phyloP scores from a whole-genome alignment of 2,329 filamentous ascomycete genomes.

The Nigrospora osmanthi region DNA sequence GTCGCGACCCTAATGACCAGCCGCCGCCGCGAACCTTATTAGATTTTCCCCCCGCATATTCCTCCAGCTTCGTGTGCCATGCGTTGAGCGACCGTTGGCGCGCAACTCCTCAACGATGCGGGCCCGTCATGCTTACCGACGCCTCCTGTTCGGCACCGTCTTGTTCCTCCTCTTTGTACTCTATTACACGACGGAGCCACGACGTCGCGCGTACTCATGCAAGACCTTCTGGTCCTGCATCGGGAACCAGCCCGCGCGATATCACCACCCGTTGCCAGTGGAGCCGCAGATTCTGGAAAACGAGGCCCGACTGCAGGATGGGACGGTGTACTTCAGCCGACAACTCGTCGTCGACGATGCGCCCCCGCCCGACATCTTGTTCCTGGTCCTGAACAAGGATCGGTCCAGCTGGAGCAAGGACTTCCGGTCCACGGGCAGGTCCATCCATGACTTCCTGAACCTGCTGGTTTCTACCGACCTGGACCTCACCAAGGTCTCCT shows the following conservation, averaged over 20 bases:
- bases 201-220: constrained; percentile 17
- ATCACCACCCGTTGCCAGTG: constrained; percentile 11
- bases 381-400: constrained; percentile 18
- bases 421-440: constrained; percentile 16
- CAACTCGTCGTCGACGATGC: constrained; percentile 9
- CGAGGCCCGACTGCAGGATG: constrained; percentile 15
- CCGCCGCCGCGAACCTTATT: too few relatives aligned
- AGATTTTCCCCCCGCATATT: too few relatives aligned
- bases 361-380: constrained; percentile 10
- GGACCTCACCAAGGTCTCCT: constrained; percentile 14
- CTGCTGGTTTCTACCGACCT: constrained; percentile 16
- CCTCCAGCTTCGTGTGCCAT: too few relatives aligned
- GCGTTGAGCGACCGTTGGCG: too few relatives aligned
- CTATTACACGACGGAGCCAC: constrained; percentile 16
- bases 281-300: constrained; percentile 8
- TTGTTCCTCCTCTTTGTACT: constrained; percentile 12
- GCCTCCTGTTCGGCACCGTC: constrained; percentile 7
- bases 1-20: too few relatives aligned
- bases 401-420: constrained; percentile 17
- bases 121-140: constrained; percentile 1
- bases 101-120: too few relatives aligned
- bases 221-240: constrained; percentile 16
- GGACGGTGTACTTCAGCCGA: constrained; percentile 13
- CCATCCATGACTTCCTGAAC: constrained; percentile 20
- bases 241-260: constrained; percentile 10